Evolutionary conservation across 2,329 filamentous ascomycete genomes (phyloP).

Genomic region (Ophiostoma tasmaniense): DNA sequence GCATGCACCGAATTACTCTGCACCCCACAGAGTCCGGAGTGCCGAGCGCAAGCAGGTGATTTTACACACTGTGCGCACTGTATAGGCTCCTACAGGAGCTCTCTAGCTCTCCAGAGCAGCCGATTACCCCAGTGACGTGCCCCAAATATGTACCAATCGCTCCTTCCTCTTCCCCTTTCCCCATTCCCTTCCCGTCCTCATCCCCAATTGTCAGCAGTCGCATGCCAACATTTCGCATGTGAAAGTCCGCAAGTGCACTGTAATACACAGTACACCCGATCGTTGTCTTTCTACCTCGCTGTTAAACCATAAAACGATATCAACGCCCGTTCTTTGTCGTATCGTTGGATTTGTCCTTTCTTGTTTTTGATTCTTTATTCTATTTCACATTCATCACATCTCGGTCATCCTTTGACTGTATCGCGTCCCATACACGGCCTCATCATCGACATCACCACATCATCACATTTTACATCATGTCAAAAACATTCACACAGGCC

Average conservation of each 20-base stretch:
- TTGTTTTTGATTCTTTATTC: background rate
- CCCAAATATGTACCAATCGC: background rate
- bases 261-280: background rate
- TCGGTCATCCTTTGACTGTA: background rate
- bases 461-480: constrained; percentile 48
- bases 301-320: background rate
- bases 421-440: background rate
- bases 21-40: constrained; percentile 8
- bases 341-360: background rate
- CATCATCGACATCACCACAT: background rate
- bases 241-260: constrained; percentile 1
- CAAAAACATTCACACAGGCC: constrained; percentile 71
- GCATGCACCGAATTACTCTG: constrained; percentile 15
- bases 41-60: background rate
- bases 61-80: constrained; percentile 5
- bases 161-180: background rate
- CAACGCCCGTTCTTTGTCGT: constrained; percentile 1
- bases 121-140: constrained; percentile 7
- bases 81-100: background rate
- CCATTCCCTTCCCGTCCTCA: background rate
- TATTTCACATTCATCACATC: constrained; percentile 5
- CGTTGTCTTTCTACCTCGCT: background rate
- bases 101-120: background rate
- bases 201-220: constrained; percentile 1
- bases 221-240: constrained; percentile 8